These are phyloP conservation scores for Sarcocystis neurona DNA, from an alignment of 169 alveolate species.

Conservation along the genomic window DNA sequence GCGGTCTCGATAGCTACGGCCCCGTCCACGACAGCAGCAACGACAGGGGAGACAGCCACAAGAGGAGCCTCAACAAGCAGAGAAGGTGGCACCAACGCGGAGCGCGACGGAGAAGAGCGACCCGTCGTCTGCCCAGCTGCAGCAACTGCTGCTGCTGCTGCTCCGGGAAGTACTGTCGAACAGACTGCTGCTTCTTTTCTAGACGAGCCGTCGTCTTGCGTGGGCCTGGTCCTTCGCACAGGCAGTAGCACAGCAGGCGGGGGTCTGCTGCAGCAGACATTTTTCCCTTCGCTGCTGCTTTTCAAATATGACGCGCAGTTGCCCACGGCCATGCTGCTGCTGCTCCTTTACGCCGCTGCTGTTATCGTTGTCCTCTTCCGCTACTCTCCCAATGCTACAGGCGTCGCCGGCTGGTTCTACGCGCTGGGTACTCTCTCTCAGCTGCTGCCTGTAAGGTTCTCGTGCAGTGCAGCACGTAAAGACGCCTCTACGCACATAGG, in stretches of 20 bases:
- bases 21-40: too few relatives aligned
- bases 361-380: slow-evolving; percentile 6
- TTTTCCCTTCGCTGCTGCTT: slow-evolving; percentile 75
- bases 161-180: too few relatives aligned
- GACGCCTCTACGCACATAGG: not conserved
- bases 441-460: slow-evolving; percentile 28
- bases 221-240: slow-evolving; percentile 79
- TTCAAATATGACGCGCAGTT: slow-evolving; percentile 69
- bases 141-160: too few relatives aligned
- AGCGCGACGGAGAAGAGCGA: too few relatives aligned
- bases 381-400: slow-evolving; percentile 41
- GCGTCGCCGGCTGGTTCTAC: slow-evolving; percentile 50
- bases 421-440: slow-evolving; percentile 41
- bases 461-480: not conserved
- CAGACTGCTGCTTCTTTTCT: not conserved
- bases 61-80: too few relatives aligned
- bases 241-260: slow-evolving; percentile 85
- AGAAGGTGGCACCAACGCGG: too few relatives aligned
- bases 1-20: too few relatives aligned
- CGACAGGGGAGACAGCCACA: too few relatives aligned
- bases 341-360: slow-evolving; percentile 60
- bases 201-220: not conserved
- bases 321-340: slow-evolving; percentile 64
- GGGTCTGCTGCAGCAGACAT: slow-evolving; percentile 78
- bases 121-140: too few relatives aligned